Evolutionary conservation across 2,329 filamentous ascomycete genomes (phyloP), one percentile per base, ranked within the genome.

Genomic region (Trichoderma lentiforme): DNA sequence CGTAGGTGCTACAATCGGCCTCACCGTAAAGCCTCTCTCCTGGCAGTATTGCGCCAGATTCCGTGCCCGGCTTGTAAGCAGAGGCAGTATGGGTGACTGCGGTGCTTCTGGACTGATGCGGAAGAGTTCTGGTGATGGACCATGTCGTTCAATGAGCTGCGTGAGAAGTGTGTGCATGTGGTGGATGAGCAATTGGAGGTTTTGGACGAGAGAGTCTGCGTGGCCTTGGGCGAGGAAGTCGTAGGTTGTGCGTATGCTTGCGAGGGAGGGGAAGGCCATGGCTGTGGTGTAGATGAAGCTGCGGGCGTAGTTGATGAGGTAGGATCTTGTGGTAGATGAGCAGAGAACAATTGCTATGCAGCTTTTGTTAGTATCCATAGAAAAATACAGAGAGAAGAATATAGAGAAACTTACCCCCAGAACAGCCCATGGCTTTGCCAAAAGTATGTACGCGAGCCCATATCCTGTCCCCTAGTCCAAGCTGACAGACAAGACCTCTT

Each of bases 231-330:
- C 78, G n/a, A 93, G 81, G 36, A 90, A 85, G 8, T 85, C 83
- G 76, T 91, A 92, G 0, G 86, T 84, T 0, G 87, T 84, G 56
- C 84, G 82, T 67, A 92, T 90, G 15, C 86, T 86, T 0, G 87
- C 87, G 1, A 92, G 83, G 2, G 86, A 84, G 0, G 90, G 87
- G 53, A 89, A 88, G 0, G 89, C 86, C 81, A 92, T 86, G 34
- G 91, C 90, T 0, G 91, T 93, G 0, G 91, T 93, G 79, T 93
- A 94, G 70, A 94, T 93, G 56, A 94, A 81, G 2, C 87, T 90
- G n/a, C 91, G 87, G 0, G 92, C 91, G 76, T 94, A 94, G 77
- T 94, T 94, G 79, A 93, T 87, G 66, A 94, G 83, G 74, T 93
- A 93, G 1, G 87, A 81, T 28, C 90, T 83, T 0, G 89, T 87